Base-by-base conservation (phyloP, 306 rosid genomes). In the Alnus rubra region DNA sequence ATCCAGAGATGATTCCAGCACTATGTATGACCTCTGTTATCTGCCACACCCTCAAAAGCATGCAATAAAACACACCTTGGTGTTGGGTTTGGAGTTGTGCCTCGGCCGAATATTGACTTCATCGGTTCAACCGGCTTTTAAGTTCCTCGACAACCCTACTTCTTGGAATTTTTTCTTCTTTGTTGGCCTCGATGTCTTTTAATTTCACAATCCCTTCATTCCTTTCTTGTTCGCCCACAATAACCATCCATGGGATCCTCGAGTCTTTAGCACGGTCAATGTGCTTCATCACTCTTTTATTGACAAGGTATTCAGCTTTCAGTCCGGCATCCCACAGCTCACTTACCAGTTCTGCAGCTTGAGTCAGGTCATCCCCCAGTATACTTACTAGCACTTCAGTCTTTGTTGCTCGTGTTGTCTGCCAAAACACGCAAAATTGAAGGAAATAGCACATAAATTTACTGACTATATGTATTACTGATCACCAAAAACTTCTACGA, bases 381-480 rank as follows among this genome's bases (percentile, higher is more conserved):
- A 95, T 71, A 82, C 98, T 91, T 76, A 95, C 97, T 12, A 95
- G 84, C 33, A 92, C 89, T 73, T 95, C 94, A 0, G 98, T 95
- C 87, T 90, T 90, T 74, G 88, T 92, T 74, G 97, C 94, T 67
- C 98, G 89, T 45, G 79, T 82, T 84, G 83, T 73, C 98, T 95
- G 86, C 78, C 68, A 77, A 70, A 73, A 59, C 16, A 68, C 51
- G 1, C 72, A 42, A 42, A 68, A 14, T 4, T 5, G 51, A 68
- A 13, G 4, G 51, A 68, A 18, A 68, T 0, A 7, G 5, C 1
- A 42, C 45, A 42, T 42, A 42, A 42, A 42, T 42, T 42, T 5
- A 42, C 45, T 42, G 4, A 1, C 4, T 42, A 42, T 42, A 42
- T 42, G 45, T 42, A 4, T 4, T 42, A 50, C 18, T 12, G 54